Evolutionary conservation across 2,329 filamentous ascomycete species (phyloP).

Genomic region (Trichoderma asperellum): DNA sequence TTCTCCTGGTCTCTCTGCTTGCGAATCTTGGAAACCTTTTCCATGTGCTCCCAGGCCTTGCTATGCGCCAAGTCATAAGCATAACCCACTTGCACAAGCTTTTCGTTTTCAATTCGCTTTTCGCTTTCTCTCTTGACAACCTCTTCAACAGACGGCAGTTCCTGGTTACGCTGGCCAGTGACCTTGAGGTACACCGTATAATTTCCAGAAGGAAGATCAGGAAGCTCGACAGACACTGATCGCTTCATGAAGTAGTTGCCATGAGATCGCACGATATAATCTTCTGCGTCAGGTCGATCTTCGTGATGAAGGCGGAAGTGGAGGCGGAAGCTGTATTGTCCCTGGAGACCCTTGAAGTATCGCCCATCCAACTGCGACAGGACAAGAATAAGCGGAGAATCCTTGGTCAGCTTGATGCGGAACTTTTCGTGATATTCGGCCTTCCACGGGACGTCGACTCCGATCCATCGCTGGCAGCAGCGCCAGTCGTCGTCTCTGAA

Average conservation of each 20-base stretch:
- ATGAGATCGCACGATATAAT: constrained; percentile 64
- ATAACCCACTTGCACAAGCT: constrained; percentile 60
- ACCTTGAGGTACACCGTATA: constrained; percentile 63
- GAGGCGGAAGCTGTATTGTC: constrained; percentile 58
- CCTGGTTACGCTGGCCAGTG: constrained; percentile 52
- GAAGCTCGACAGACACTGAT: constrained; percentile 62
- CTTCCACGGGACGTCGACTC: constrained; percentile 65
- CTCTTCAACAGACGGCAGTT: constrained; percentile 54
- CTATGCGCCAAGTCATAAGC: constrained; percentile 64
- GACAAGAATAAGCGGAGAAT: constrained; percentile 62
- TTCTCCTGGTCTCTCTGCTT: constrained; percentile 55
- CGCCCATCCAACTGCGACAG: constrained; percentile 65
- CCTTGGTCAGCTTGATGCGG: constrained; percentile 58
- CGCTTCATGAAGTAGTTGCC: constrained; percentile 62
- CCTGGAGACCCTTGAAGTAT: constrained; percentile 64
- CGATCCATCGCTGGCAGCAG: constrained; percentile 63
- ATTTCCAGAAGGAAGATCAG: constrained; percentile 57
- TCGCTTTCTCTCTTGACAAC: constrained; percentile 58
- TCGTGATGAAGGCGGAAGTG: constrained; percentile 56
- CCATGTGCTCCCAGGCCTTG: constrained; percentile 57
- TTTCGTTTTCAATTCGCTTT: constrained; percentile 56
- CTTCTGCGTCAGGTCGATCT: constrained; percentile 55
- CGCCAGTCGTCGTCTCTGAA: constrained; percentile 63
- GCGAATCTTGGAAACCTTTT: constrained; percentile 54
- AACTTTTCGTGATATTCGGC: constrained; percentile 65